A percentile compares a stretch with the other conserved stretches of the same genome.
phyloP scores from a whole-genome alignment of 805 yeast species.

The Vanderwaltozyma polyspora region DNA sequence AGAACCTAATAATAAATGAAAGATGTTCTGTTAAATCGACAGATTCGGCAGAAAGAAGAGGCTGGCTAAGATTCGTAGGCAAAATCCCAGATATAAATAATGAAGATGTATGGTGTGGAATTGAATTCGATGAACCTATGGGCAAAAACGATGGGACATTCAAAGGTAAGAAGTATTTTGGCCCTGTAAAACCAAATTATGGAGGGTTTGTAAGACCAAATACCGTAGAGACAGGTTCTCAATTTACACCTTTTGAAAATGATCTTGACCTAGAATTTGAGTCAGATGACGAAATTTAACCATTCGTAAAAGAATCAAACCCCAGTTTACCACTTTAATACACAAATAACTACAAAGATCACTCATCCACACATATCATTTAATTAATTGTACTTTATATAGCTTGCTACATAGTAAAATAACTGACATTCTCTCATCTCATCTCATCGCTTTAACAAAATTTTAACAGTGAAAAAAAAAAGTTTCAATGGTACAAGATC shows the following conservation, averaged over 20 bases:
- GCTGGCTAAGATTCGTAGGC: constrained; percentile 64
- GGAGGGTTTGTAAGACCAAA: constrained; percentile 74
- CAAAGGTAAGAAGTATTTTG: constrained; percentile 49
- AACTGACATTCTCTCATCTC: no score
- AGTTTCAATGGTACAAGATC: no score
- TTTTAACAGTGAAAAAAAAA: no score
- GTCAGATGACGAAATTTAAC: constrained; percentile 35
- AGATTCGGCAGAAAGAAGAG: constrained; percentile 37
- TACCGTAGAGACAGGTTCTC: constrained; percentile 55
- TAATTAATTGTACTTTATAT: no score
- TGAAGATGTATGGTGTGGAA: constrained; percentile 64
- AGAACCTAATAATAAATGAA: constrained; percentile 34
- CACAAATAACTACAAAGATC: no score
- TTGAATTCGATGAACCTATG: constrained; percentile 72
- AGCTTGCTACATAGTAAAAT: no score
- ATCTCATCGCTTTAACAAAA: no score
- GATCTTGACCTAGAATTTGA: constrained; percentile 31
- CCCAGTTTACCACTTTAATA: background rate
- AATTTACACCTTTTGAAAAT: constrained; percentile 33
- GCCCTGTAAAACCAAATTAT: constrained; percentile 39
- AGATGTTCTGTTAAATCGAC: constrained; percentile 38
- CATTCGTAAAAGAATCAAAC: background rate
- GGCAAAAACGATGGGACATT: constrained; percentile 81
- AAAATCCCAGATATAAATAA: constrained; percentile 41
- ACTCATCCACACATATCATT: no score